Evolutionary conservation across 805 yeast genomes (phyloP), one percentile per base, ranked within the genome.

Genomic region (Kluyveromyces starmeri): DNA sequence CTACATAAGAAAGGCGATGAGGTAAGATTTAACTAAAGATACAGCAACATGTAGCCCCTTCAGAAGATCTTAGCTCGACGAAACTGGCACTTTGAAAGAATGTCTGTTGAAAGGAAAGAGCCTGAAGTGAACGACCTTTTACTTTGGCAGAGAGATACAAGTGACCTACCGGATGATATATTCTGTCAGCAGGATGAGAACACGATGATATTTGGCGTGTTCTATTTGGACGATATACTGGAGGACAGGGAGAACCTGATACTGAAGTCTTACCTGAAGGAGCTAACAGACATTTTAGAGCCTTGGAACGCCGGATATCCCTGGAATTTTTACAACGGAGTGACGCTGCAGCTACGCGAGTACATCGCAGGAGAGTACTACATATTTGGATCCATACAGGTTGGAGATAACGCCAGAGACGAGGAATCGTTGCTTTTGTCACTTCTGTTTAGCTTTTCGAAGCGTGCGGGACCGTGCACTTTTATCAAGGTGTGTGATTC

Each of bases 401-500:
- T 47, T 1, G 67, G 64, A 37, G 75, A 71, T 14, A 69, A 65
- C 20, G 49, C 58, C 10, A 37, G 57, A 14, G 58, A 54, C 9
- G 80, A 75, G 44, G 70, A 68, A 37, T 56, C 67, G 53, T 47
- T 76, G 5, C 41, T 73, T 4, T 49, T 67, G 1, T 50, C 58
- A 5, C 32, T 74, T 1, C 45, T 75, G 5, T 56, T 52, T 38
- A 50, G 60, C 3, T 57, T 71, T 34, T 57, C 69, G 4, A 42
- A 21, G 16, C 42, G 26, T 11, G 15, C 36, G 6, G 45, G 44
- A 4, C 35, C 56, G 43, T 33, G 67, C 64, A 34, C 71, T 2
- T 71, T 58, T 45, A 60, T 73, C 4, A 70, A 65, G 25, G 40
- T 62, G 2, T 58, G 61, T 39, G 83, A 76, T 45, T 63, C 67